Evolutionary conservation across 495 filamentous ascomycete genomes (phyloP).

Genomic region (Aspergillus incahuasiensis): DNA sequence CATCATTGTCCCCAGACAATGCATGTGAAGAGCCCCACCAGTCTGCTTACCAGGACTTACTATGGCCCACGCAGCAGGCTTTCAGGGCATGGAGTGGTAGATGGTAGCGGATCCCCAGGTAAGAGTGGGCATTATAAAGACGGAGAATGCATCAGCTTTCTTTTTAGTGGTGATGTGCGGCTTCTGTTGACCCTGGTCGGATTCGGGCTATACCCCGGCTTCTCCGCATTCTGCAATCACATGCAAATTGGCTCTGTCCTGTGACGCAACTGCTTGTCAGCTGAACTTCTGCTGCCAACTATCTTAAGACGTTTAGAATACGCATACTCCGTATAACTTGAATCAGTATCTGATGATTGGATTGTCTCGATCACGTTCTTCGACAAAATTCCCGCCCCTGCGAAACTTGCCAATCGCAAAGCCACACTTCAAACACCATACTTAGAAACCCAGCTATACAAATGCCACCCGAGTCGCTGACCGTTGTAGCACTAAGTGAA

Average conservation of each 20-base stretch:
- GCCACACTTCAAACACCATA: constrained; percentile 74
- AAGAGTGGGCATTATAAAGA: not conserved
- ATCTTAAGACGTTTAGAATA: not conserved
- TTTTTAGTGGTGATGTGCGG: not conserved
- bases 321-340: not conserved
- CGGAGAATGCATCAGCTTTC: not conserved
- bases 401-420: constrained; percentile 77
- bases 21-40: constrained; percentile 35
- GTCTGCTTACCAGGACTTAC: not conserved
- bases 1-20: constrained; percentile 11
- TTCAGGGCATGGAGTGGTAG: not conserved
- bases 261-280: constrained; percentile 4
- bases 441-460: constrained; percentile 83
- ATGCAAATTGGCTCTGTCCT: not conserved
- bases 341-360: not conserved
- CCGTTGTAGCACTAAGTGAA: constrained; percentile 80
- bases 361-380: constrained; percentile 11
- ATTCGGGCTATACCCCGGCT: not conserved
- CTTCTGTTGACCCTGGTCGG: not conserved
- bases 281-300: not conserved
- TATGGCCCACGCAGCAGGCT: not conserved
- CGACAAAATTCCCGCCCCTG: constrained; percentile 76
- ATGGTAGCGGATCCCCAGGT: not conserved
- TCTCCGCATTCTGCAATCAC: not conserved
- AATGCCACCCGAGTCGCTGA: constrained; percentile 88